These are phyloP conservation scores for Cercospora zeae-maydis DNA, from an alignment of 2,329 filamentous ascomycete species.

Conservation along the genomic window DNA sequence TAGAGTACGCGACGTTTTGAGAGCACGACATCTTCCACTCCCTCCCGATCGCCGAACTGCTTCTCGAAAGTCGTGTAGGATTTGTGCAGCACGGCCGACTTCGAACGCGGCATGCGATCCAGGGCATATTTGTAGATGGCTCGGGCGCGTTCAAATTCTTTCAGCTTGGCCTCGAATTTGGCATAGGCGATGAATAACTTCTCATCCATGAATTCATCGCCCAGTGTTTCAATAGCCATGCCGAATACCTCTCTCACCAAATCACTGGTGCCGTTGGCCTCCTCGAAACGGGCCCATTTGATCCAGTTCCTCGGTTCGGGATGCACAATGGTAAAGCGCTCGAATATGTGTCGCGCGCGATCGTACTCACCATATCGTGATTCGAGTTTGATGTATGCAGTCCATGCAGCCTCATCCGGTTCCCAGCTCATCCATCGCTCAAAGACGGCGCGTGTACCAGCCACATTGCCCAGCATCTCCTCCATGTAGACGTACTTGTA, in stretches of 20 bases:
- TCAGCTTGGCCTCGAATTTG: constrained; percentile 89
- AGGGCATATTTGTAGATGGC: constrained; percentile 97
- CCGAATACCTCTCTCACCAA: constrained; percentile 90
- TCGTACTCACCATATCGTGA: constrained; percentile 93
- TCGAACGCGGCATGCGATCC: constrained; percentile 84
- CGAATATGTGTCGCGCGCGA: constrained; percentile 82
- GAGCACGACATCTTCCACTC: constrained; percentile 92
- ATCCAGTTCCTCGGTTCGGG: constrained; percentile 97
- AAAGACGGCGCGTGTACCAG: constrained; percentile 88
- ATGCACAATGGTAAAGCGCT: constrained; percentile 85
- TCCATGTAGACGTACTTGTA: constrained; percentile 99
- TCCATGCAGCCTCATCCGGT: constrained; percentile 93
- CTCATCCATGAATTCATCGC: constrained; percentile 95
- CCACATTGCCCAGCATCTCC: constrained; percentile 92
- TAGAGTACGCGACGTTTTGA: constrained; percentile 90
- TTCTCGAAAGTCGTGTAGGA: constrained; percentile 98
- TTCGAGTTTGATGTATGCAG: constrained; percentile 93
- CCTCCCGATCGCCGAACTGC: constrained; percentile 89
- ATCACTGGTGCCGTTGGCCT: constrained; percentile 89
- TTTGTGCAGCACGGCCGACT: constrained; percentile 80
- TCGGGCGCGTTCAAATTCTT: constrained; percentile 88
- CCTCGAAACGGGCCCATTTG: constrained; percentile 96
- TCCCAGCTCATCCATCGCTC: constrained; percentile 99
- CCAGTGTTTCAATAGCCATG: constrained; percentile 78
- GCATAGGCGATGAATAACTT: constrained; percentile 93